Evolutionary conservation across 441 rosid species (phyloP), one percentile per base, ranked within the genome.

Genomic region (Jatropha multifida): DNA sequence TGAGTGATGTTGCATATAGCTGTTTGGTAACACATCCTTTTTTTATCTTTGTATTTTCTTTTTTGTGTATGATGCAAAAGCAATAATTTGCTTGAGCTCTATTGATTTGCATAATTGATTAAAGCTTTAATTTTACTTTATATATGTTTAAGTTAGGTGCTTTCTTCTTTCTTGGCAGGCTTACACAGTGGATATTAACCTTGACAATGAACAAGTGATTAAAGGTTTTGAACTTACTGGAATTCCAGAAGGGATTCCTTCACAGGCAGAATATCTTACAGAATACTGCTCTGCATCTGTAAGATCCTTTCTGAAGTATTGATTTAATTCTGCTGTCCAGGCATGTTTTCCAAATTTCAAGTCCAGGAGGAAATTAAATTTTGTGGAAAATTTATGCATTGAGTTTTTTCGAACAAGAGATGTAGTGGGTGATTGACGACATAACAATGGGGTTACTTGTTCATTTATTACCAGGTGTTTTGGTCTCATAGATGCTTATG

Each of bases 1-100:
- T 95, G 99, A 87, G 90, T 54, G 99, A 95, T 86, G 94, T 95
- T 55, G 97, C 99, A 60, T 87, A 85, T 85, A 84, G 80, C 82
- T 92, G 94, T 79, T 11, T 95, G 99, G 99, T 95, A 92, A 71
- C 81, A 70, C 44, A 40, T 69, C 69, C 40, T 70, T 40, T 64
- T 72, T 66, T 72, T 9, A 40, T 46, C 44, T 52, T 38, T 49
- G 26, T 54, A 15, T 83, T 26, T 72, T 51, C 12, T 48, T 13
- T 27, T 73, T 38, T 23, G 26, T 38, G 41, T 48, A 11, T 42
- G 32, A 51, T 72, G 27, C 71, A 68, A 44, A 51, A 56, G 70
- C 65, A 12, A n/a, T 72, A 18, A 75, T 68, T 40, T 42, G 59
- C 65, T 15, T 26, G 58, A 5, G 26, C 37, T 41, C 49, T 75